These are phyloP conservation scores for Murraya koenigii DNA, from an alignment of 345 rosid species.

Conservation along the genomic window DNA sequence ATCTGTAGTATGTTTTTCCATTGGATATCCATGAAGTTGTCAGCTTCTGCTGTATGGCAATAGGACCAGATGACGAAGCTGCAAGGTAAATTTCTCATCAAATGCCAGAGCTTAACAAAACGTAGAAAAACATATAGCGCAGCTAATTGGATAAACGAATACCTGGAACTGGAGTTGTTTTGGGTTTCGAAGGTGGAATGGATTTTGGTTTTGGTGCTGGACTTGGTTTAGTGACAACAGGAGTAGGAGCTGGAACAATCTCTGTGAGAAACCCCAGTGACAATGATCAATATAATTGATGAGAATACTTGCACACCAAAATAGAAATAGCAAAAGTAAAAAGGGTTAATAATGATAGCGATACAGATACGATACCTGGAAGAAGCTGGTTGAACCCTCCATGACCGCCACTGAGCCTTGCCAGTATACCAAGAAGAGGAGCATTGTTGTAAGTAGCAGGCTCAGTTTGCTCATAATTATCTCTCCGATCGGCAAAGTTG, in stretches of 20 bases:
- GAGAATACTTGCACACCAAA: background rate
- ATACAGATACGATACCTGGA: constrained; percentile 50
- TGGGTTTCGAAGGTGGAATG: constrained; percentile 39
- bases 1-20: constrained; percentile 80
- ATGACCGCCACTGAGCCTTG: constrained; percentile 68
- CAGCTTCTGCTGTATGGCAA: constrained; percentile 67
- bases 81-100: constrained; percentile 17
- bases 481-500: constrained; percentile 88
- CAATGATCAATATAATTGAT: constrained; percentile 6
- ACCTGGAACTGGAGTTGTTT: constrained; percentile 67
- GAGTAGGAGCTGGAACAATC: constrained; percentile 48
- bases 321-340: background rate
- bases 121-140: background rate
- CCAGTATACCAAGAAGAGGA: constrained; percentile 85
- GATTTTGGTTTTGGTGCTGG: constrained; percentile 40
- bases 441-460: constrained; percentile 99
- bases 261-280: constrained; percentile 28
- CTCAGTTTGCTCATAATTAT: constrained; percentile 95
- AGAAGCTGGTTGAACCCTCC: constrained; percentile 83
- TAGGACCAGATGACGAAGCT: constrained; percentile 56
- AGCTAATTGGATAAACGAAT: background rate
- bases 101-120: background rate
- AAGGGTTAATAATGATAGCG: background rate
- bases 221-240: constrained; percentile 39
- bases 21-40: constrained; percentile 71